Evolutionary conservation across 305 asterid species (phyloP).

Genomic region (Nicotiana rustica): DNA sequence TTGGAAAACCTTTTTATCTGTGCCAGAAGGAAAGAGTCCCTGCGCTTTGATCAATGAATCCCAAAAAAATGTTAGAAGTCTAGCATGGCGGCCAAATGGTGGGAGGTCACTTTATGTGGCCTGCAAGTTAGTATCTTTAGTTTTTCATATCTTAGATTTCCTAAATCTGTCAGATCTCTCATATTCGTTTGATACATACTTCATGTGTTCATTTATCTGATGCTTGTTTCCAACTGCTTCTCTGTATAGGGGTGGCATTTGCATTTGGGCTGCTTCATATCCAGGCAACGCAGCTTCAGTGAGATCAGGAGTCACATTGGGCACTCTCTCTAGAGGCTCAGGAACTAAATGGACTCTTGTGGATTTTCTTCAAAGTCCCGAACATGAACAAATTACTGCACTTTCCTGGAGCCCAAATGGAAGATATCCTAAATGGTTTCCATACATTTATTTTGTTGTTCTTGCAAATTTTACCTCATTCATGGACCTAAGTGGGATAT

Average conservation of each 20-base stretch:
- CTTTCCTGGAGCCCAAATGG: conserved; percentile 99
- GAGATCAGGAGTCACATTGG: conserved; percentile 73
- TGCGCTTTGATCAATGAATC: conserved; percentile 68
- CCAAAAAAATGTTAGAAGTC: conserved; percentile 75
- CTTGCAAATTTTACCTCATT: background rate
- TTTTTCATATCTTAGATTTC: conserved; percentile 34
- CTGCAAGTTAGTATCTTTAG: conserved; percentile 75
- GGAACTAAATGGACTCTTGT: conserved; percentile 82
- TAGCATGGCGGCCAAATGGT: conserved; percentile 97
- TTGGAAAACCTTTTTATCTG: background rate
- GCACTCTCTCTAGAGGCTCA: conserved; percentile 79
- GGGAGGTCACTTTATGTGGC: conserved; percentile 89
- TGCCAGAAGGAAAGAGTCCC: conserved; percentile 74
- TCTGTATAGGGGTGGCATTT: conserved; percentile 81
- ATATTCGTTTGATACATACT: background rate
- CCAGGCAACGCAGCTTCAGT: conserved; percentile 85
- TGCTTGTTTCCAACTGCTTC: conserved; percentile 36
- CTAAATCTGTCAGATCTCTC: background rate
- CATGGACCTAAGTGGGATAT: background rate
- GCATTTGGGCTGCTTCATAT: conserved; percentile 94
- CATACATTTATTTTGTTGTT: too few relatives aligned
- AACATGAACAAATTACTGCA: conserved; percentile 77
- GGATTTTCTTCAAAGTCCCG: conserved; percentile 82
- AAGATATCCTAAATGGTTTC: conserved; percentile 69
- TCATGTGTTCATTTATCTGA: background rate